Conservation (phyloP, 2,329 filamentous ascomycete genomes). For the Colletotrichum sp. region DNA sequence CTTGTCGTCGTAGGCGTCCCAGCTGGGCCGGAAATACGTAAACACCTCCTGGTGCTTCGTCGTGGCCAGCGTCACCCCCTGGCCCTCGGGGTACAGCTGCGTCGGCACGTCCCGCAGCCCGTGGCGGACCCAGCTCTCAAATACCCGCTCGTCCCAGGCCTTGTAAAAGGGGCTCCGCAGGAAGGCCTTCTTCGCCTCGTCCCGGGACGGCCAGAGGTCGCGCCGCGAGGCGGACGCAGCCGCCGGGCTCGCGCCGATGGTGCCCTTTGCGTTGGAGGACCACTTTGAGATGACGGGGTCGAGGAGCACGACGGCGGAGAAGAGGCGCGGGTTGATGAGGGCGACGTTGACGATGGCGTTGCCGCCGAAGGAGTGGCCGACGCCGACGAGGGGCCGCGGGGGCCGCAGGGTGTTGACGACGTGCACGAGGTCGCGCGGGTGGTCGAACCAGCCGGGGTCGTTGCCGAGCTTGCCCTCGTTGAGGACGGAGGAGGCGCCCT, state of each 20-base stretch:
- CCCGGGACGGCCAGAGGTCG: slow-evolving; percentile 81
- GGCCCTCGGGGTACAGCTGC: slow-evolving; percentile 52
- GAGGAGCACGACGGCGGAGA: slow-evolving; percentile 78
- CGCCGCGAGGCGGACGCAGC: slow-evolving; percentile 73
- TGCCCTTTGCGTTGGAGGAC: slow-evolving; percentile 39
- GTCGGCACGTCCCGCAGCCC: slow-evolving; percentile 81
- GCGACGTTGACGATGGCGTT: slow-evolving; percentile 74
- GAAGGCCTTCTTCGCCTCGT: slow-evolving; percentile 72
- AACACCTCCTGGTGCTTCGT: slow-evolving; percentile 89
- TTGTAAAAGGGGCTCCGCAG: slow-evolving; percentile 76
- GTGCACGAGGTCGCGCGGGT: slow-evolving; percentile 82
- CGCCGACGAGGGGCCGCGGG: slow-evolving; percentile 80
- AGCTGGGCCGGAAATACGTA: slow-evolving; percentile 72
- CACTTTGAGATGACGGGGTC: slow-evolving; percentile 77
- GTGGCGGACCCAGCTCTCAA: slow-evolving; percentile 74
- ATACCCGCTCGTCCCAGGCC: slow-evolving; percentile 80
- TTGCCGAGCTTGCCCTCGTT: slow-evolving; percentile 82
- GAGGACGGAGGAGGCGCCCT: slow-evolving; percentile 78
- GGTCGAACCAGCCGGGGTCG: slow-evolving; percentile 84
- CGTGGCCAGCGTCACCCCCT: slow-evolving; percentile 73
- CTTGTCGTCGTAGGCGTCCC: slow-evolving; percentile 43
- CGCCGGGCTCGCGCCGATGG: slow-evolving; percentile 45
- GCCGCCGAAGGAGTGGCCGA: slow-evolving; percentile 91
- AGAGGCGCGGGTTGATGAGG: slow-evolving; percentile 80
- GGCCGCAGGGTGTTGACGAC: slow-evolving; percentile 84